These are phyloP conservation scores for Lactarius indigo DNA, from an alignment of 768 basidiomycete species.

Conservation along the genomic window DNA sequence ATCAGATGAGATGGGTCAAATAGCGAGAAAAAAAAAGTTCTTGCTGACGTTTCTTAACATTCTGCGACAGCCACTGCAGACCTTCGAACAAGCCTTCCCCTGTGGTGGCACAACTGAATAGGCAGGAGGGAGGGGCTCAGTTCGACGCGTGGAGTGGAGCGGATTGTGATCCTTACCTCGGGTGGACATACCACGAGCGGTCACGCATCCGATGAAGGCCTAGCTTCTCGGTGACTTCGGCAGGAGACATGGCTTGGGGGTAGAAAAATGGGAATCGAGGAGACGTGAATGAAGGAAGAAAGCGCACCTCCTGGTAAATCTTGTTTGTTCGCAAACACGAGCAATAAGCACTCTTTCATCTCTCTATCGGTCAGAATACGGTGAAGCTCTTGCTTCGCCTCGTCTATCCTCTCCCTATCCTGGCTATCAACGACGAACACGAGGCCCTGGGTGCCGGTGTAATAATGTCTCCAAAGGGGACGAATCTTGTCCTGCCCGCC, in stretches of 20 bases:
- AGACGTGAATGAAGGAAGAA: background rate
- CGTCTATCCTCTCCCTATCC: conserved; percentile 92
- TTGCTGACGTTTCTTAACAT: conserved; percentile 89
- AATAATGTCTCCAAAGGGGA: conserved; percentile 98
- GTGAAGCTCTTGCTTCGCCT: conserved; percentile 93
- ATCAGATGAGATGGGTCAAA: background rate
- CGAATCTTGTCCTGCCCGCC: conserved; percentile 99
- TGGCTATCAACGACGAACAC: conserved; percentile 98
- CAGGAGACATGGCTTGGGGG: conserved; percentile 90
- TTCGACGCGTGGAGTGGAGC: background rate
- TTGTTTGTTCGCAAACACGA: conserved; percentile 99
- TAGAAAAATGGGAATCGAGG: background rate
- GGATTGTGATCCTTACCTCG: conserved; percentile 58
- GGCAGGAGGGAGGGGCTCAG: background rate
- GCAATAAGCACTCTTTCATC: conserved; percentile 95
- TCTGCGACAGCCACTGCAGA: conserved; percentile 95
- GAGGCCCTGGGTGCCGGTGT: conserved; percentile 97
- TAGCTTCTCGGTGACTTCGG: conserved; percentile 96
- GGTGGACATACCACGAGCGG: conserved; percentile 98
- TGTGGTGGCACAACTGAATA: conserved; percentile 85
- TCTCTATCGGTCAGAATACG: conserved; percentile 94
- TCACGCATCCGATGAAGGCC: conserved; percentile 96
- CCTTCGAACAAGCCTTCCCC: conserved; percentile 98
- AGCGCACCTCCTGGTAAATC: conserved; percentile 90
- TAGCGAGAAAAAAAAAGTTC: conserved; percentile 29